phyloP scores from a whole-genome alignment of 2,329 filamentous ascomycete genomes.

The Samsoniella hepiali region DNA sequence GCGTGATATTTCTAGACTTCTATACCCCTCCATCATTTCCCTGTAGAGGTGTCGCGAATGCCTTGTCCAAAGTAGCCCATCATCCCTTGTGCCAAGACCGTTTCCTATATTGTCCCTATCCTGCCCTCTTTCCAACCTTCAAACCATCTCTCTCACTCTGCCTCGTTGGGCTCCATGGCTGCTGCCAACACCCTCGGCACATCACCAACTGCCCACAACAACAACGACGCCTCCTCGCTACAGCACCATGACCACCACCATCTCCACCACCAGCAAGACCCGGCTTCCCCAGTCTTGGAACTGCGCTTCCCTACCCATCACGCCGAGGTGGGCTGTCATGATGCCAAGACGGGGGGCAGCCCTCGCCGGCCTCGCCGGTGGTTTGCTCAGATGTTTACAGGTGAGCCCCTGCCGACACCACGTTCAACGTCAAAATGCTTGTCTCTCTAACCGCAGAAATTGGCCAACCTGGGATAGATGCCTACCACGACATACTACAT shows the following conservation, averaged over 20 bases:
- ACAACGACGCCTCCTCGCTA: neutral
- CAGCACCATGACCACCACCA: neutral
- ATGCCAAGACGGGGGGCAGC: constrained; percentile 1
- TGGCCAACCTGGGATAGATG: neutral
- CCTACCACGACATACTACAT: constrained; percentile 8
- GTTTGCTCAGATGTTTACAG: constrained; percentile 12
- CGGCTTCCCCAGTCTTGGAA: neutral
- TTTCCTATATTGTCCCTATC: neutral
- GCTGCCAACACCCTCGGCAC: neutral
- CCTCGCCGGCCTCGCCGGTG: constrained; percentile 3
- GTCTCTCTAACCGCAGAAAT: neutral
- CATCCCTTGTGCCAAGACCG: neutral
- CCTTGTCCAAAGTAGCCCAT: no score
- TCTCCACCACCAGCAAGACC: neutral
- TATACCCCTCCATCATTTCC: no score
- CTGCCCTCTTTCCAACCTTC: no score
- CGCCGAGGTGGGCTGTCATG: neutral
- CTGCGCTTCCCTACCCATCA: neutral
- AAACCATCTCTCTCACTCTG: no score
- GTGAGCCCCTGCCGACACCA: neutral
- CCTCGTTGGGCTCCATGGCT: neutral
- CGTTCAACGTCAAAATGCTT: no score
- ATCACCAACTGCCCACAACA: neutral
- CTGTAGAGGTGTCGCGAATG: no score
- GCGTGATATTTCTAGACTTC: neutral